Evolutionary conservation across 176 grass and related monocot genomes (phyloP).

Genomic region (Zizania latifolia): DNA sequence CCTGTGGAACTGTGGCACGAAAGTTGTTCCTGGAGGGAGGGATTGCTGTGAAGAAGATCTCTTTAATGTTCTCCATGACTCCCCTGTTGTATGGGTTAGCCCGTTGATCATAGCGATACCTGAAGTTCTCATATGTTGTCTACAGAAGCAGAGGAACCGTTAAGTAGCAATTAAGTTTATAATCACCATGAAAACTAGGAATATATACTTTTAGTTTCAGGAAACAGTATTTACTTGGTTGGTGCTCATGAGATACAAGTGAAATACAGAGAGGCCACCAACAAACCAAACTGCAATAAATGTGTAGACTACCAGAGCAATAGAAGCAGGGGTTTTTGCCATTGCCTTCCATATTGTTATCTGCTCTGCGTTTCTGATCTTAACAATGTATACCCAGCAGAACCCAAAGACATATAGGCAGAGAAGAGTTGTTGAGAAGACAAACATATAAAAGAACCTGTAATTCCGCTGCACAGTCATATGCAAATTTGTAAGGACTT

Average conservation of each 20-base stretch:
- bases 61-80: constrained; percentile 64
- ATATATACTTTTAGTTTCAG: neutral
- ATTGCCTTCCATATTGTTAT: constrained; percentile 82
- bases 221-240: constrained; percentile 60
- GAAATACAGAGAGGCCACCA: constrained; percentile 91
- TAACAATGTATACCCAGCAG: constrained; percentile 86
- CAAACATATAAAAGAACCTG: constrained; percentile 98
- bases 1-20: constrained; percentile 40
- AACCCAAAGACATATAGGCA: constrained; percentile 88
- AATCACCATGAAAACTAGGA: neutral
- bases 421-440: constrained; percentile 85
- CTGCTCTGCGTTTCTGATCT: constrained; percentile 78
- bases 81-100: constrained; percentile 88
- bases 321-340: constrained; percentile 70
- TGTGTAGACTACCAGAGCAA: constrained; percentile 72
- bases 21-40: constrained; percentile 86
- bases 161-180: neutral
- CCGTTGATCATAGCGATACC: constrained; percentile 78
- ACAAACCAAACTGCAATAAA: constrained; percentile 93
- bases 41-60: constrained; percentile 71
- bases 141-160: constrained; percentile 20
- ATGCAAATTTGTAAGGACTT: constrained; percentile 22
- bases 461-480: constrained; percentile 79
- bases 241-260: constrained; percentile 92
- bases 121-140: constrained; percentile 98